Base-by-base conservation (phyloP, 1,284 basidiomycete genomes). In the Ceratobasidium sp. region DNA sequence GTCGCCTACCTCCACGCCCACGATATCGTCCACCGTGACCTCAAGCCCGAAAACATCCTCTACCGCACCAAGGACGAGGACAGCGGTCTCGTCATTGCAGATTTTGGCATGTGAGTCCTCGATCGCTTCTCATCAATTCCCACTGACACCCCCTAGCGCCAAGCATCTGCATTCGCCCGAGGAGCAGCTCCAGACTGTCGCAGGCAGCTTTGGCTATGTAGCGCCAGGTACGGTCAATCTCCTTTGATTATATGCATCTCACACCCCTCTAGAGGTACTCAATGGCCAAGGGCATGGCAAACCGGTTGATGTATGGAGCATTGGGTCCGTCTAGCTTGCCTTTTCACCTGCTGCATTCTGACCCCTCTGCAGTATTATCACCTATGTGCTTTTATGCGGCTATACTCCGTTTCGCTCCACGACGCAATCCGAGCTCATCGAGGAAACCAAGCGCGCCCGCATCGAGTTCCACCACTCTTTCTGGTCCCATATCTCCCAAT, bases 11-110 rank as follows among this genome's bases (percentile, higher is more conserved):
- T 97, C 2, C 95, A 97, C 81, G 88, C 92, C 5, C 90, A 96
- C 81, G 92, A 94, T 78, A 95, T 98, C 80, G 96, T 98, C 7
- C 96, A 98, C 83, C 91, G 96, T 4, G 96, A 97, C 84, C 88
- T 96, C 80, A 96, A 96, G 92, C 96, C 97, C 0, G 97, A 99
- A 85, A 98, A 99, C 83, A 97, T 98, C 79, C 88, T 98, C 8
- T 98, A 96, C 84, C 92, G 95, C 73, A 94, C 94, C 10, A 89
- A 87, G 78, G 92, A 90, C 2, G 83, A 88, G 14, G 88, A 92
- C 33, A 94, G 93, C 27, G 93, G 93, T 79, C 89, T 98, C 71
- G 96, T 98, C 73, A 96, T 98, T 74, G 96, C 93, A 27, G 98
- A 99, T 85, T 99, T 99, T 84, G 98, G 98, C 80, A 98, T 99